Percentiles rank a stretch among this genome's conserved stretches.
These are phyloP conservation scores for Seiridium unicorne DNA, from an alignment of 2,329 filamentous ascomycete genomes.

Conservation along the genomic window DNA sequence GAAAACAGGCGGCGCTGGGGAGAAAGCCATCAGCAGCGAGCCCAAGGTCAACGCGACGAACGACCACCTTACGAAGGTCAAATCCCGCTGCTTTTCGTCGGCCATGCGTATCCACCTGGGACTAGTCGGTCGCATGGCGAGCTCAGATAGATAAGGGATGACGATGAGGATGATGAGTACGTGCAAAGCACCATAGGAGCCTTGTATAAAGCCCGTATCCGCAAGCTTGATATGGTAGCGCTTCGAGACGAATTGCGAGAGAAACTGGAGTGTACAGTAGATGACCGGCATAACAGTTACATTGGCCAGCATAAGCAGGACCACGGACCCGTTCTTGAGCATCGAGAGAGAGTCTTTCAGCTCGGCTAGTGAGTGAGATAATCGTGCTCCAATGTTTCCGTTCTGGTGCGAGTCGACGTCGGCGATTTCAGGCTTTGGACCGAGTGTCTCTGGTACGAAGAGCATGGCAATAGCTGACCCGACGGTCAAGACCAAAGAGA, in stretches of 20 bases:
- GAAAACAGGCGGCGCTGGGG: constrained; percentile 22
- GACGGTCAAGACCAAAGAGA: constrained; percentile 15
- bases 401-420: background rate
- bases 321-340: constrained; percentile 20
- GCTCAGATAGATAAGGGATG: constrained; percentile 21
- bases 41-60: constrained; percentile 18
- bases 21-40: constrained; percentile 22
- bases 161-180: constrained; percentile 22
- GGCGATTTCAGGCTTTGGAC: background rate
- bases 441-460: constrained; percentile 27
- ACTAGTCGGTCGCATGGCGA: constrained; percentile 14
- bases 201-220: constrained; percentile 29
- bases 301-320: constrained; percentile 19
- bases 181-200: constrained; percentile 25
- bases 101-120: constrained; percentile 19
- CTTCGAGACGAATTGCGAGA: constrained; percentile 28
- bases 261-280: constrained; percentile 19
- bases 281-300: constrained; percentile 16
- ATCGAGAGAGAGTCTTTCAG: constrained; percentile 25
- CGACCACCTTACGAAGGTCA: constrained; percentile 24
- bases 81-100: constrained; percentile 24
- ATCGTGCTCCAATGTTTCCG: constrained; percentile 7
- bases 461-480: constrained; percentile 16
- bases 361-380: constrained; percentile 13
- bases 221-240: constrained; percentile 25